These are phyloP conservation scores for Aspergillus biplanus DNA, from an alignment of 495 filamentous ascomycete species.

Conservation along the genomic window DNA sequence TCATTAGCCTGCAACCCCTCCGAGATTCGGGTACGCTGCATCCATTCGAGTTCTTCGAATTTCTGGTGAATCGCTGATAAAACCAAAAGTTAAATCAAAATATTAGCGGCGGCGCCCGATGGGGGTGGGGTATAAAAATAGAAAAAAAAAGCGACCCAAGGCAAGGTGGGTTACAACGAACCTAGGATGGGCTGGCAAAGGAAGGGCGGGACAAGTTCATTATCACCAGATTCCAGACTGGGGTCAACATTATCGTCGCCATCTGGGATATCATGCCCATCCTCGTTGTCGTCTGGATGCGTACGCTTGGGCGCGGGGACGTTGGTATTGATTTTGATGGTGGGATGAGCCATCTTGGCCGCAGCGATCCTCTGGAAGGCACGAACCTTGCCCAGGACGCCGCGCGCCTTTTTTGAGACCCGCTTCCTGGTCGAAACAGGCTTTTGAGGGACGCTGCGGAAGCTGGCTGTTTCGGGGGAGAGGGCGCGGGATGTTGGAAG, in stretches of 20 bases:
- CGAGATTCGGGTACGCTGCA: slow-evolving; percentile 42
- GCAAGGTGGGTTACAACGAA: slow-evolving; percentile 30
- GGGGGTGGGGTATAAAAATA: neutral
- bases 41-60: slow-evolving; percentile 55
- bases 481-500: slow-evolving; percentile 39
- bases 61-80: slow-evolving; percentile 48
- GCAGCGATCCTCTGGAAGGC: slow-evolving; percentile 49
- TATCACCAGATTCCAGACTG: slow-evolving; percentile 39
- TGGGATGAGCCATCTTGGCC: slow-evolving; percentile 51
- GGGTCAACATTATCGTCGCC: slow-evolving; percentile 38
- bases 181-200: slow-evolving; percentile 46
- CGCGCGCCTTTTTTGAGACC: slow-evolving; percentile 50
- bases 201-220: slow-evolving; percentile 46
- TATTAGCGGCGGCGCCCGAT: slow-evolving; percentile 5
- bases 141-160: slow-evolving; percentile 25
- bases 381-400: slow-evolving; percentile 53
- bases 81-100: neutral
- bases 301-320: slow-evolving; percentile 48
- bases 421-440: slow-evolving; percentile 35
- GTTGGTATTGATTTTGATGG: slow-evolving; percentile 52
- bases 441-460: slow-evolving; percentile 38
- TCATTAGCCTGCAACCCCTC: slow-evolving; percentile 43
- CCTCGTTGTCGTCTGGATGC: slow-evolving; percentile 41
- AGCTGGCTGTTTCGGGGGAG: slow-evolving; percentile 38
- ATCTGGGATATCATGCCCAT: slow-evolving; percentile 33